Evolutionary conservation across 2,329 filamentous ascomycete species (phyloP).

Genomic region (Microsporum ferrugineum): DNA sequence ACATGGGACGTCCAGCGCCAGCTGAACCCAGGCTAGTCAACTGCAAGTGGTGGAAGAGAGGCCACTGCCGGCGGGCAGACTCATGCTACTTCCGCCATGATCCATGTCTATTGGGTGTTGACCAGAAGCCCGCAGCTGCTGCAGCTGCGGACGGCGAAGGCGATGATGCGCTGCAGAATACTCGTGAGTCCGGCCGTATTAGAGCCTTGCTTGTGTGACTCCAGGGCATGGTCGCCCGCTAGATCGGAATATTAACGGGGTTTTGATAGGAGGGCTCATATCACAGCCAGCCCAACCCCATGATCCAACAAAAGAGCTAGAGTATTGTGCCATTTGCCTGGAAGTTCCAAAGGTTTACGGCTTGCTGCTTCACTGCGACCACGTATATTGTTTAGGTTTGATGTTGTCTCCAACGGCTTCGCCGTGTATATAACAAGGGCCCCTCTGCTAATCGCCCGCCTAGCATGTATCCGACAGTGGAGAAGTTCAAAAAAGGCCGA

Average conservation of each 20-base stretch:
- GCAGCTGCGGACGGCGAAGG: neutral
- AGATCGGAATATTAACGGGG: neutral
- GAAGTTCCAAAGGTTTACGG: slow-evolving; percentile 21
- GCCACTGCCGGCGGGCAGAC: slow-evolving; percentile 17
- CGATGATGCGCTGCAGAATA: neutral
- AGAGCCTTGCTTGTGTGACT: neutral
- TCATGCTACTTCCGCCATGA: slow-evolving; percentile 19
- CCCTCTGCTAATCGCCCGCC: neutral
- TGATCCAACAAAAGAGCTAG: neutral
- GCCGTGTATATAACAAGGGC: slow-evolving; percentile 6
- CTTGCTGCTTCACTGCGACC: slow-evolving; percentile 20
- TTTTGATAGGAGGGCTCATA: neutral
- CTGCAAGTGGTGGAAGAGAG: slow-evolving; percentile 21
- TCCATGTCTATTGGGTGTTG: slow-evolving; percentile 13
- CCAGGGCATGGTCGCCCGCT: neutral
- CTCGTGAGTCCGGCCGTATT: neutral
- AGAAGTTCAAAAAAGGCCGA: slow-evolving; percentile 16
- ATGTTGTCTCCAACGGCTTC: neutral
- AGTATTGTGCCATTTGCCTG: slow-evolving; percentile 21
- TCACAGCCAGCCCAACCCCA: neutral
- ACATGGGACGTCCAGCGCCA: neutral
- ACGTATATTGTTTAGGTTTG: slow-evolving; percentile 22
- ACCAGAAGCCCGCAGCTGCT: neutral
- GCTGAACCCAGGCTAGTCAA: slow-evolving; percentile 12
- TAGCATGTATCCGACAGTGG: slow-evolving; percentile 23